Evolutionary conservation across 352 stramenopile genomes (phyloP), one percentile per base, ranked within the genome.

Genomic region (Thalassiosira ordinaria): DNA sequence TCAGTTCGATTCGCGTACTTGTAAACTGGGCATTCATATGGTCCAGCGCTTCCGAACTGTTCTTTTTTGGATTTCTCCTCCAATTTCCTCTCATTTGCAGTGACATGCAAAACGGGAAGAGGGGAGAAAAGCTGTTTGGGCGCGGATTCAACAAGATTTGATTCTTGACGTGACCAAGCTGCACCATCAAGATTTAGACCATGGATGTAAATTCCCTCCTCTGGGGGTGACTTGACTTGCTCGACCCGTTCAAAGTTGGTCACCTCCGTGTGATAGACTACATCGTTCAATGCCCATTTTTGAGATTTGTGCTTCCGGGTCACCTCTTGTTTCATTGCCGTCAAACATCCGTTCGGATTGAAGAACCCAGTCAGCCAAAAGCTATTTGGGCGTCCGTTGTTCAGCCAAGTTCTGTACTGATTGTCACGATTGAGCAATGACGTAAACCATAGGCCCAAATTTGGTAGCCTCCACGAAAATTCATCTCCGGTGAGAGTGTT

Each of bases 361-460:
- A 98, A 99, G 84, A 99, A 99, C 4, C 97, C 97, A 22, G 97
- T 98, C 55, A 99, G 86, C 97, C 96, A 99, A 83, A 98, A 99
- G 61, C 93, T 97, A 72, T 97, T 97, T 2, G 97, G 97, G 0
- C 96, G 89, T 8, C 96, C 95, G 16, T 89, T 97, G 71, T 98
- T 98, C 22, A 99, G 93, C 97, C 97, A 99, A 46, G 78, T 96
- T 33, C 96, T 91, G 49, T 97, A 97, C 90, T 99, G 97, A 70
- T 98, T 95, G 85, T 99, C 96, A 56, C 97, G 92, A 22, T 93
- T 96, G 31, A 98, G 91, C 6, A 99, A 88, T 49, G 95, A 98
- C 55, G 96, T 96, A 80, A 99, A 99, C 97, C 97, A 99, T 20
- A 98, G 91, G 0, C 97, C 96, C 13, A 99, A 91, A 22, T 95